Conservation (phyloP, 2,329 filamentous ascomycete species). For the Biscogniauxia sp. region DNA sequence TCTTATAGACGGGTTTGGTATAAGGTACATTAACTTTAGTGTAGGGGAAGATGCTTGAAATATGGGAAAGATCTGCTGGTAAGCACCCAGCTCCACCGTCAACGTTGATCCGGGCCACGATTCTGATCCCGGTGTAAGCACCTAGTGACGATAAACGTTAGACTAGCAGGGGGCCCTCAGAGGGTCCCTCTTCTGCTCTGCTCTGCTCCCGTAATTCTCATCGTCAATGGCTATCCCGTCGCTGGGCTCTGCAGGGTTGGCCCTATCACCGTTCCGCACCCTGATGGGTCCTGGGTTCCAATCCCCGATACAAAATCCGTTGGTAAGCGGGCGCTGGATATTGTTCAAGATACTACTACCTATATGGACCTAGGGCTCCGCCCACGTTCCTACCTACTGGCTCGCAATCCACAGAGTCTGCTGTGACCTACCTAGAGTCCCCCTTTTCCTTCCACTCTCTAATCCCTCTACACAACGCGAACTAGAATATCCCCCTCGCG, state of each 20-base stretch:
- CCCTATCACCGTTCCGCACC: neutral
- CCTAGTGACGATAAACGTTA: neutral
- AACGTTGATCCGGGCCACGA: neutral
- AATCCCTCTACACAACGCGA: neutral
- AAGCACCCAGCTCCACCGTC: neutral
- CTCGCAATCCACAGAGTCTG: neutral
- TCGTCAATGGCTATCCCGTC: neutral
- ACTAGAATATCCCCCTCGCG: neutral
- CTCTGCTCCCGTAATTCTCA: neutral
- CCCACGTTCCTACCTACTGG: neutral
- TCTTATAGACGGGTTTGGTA: neutral
- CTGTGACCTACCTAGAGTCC: neutral
- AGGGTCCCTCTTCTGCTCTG: neutral
- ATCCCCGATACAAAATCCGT: neutral
- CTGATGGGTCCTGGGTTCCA: neutral
- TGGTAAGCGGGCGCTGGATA: neutral
- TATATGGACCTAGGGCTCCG: neutral
- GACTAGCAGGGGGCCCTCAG: neutral
- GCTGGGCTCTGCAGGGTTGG: neutral
- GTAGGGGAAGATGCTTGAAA: neutral
- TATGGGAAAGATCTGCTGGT: neutral
- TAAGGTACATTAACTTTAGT: too few species aligned
- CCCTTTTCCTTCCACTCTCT: neutral
- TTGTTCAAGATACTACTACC: neutral
- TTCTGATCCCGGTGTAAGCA: neutral